Base-by-base conservation (phyloP, 2,329 filamentous ascomycete species). In the Colletotrichum limetticola region DNA sequence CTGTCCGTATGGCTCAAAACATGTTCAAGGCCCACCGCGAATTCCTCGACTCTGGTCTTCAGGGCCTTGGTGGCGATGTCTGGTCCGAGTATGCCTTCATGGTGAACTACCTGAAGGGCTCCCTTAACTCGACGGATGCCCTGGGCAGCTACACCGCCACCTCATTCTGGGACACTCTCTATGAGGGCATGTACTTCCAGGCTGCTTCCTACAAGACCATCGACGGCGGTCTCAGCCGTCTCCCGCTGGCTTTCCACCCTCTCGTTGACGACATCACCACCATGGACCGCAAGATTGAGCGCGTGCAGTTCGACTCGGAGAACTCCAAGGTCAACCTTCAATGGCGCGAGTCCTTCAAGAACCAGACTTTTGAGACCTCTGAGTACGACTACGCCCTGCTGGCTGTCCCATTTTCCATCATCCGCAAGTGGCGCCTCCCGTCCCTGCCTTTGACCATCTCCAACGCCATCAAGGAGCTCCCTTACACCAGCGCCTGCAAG, bases 331-430 rank as follows among this genome's bases (percentile, higher is more conserved):
- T 94, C 6, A 87, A 86, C 1, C 84, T 94, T 2, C 84, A 88
- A 26, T 93, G 89, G 87, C 86, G 88, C 70, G 74, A 83, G 71
- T 81, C 84, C 55, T 83, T 81, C 75, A 85, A 78, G 59, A 80
- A 82, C 46, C 68, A 76, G 24, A 76, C 76, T 74, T 82, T 86
- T 78, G 73, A 89, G 62, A 86, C 82, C 57, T 83, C 86, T 30
- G 85, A 86, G 2, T 92, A 90, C 77, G 91, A 94, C 81, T 93
- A 93, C 78, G 88, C 90, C 32, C 83, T 94, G n/a, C 85, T 94
- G 7, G 85, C 91, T 0, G 87, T 88, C 0, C 92, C 92, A 0
- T 93, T 94, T 80, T 87, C 88, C 59, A 88, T 90, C 65, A 89
- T 93, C 53, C 86, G 91, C 42, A 85, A 89, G 28, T 92, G 91